Percentiles rank a stretch among this genome's conserved stretches.
These are phyloP conservation scores for Mycena crocata DNA, from an alignment of 768 basidiomycete genomes.

Conservation along the genomic window DNA sequence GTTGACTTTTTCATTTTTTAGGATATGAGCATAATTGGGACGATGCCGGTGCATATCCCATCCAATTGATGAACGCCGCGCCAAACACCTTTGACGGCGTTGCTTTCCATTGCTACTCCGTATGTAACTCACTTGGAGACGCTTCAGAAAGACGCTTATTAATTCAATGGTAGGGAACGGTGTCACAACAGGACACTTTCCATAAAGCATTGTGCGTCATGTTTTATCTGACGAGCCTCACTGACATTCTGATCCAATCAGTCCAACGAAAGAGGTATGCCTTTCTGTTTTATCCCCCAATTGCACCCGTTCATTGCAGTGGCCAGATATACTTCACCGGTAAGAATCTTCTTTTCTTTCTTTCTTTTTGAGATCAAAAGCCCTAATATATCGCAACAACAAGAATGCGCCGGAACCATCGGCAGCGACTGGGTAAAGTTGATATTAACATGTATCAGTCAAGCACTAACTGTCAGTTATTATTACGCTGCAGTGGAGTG, in stretches of 20 bases:
- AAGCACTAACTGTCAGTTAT: background rate
- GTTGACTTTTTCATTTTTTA: constrained; percentile 14
- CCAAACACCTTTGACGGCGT: constrained; percentile 70
- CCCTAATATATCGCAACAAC: background rate
- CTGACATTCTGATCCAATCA: constrained; percentile 10
- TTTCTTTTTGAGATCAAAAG: background rate
- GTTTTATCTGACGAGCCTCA: background rate
- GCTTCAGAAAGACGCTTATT: background rate
- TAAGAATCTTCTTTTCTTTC: constrained; percentile 30
- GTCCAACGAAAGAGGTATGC: constrained; percentile 25
- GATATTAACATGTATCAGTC: constrained; percentile 13
- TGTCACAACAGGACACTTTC: constrained; percentile 66
- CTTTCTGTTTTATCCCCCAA: background rate
- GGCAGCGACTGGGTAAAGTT: constrained; percentile 69
- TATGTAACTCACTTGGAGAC: constrained; percentile 22
- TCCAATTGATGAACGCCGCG: constrained; percentile 70
- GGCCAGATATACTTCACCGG: constrained; percentile 58
- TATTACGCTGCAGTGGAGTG: constrained; percentile 58
- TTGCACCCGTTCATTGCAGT: background rate
- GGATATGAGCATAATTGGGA: constrained; percentile 80
- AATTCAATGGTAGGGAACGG: constrained; percentile 50
- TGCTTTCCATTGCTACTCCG: constrained; percentile 78
- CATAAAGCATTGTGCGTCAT: constrained; percentile 54
- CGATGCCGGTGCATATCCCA: constrained; percentile 71
- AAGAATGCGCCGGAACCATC: constrained; percentile 74